Conservation (phyloP, 768 basidiomycete species). For the Termitomyces sp. region DNA sequence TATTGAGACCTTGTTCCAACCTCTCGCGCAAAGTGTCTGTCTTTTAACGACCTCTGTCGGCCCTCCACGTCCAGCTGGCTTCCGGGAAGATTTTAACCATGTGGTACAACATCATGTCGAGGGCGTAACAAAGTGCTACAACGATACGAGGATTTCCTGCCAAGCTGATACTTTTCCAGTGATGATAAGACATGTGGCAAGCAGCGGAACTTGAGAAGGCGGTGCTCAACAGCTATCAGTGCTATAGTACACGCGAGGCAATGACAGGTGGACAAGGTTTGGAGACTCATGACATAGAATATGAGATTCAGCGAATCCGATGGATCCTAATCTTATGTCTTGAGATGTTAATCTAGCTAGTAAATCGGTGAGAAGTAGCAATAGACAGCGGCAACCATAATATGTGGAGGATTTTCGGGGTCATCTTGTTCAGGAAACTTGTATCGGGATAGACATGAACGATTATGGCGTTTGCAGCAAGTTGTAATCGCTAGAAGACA, state of each 20-base stretch:
- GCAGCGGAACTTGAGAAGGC: not conserved
- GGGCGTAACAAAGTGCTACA: not conserved
- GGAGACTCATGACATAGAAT: not conserved
- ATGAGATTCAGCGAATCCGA: not conserved
- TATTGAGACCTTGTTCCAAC: not conserved
- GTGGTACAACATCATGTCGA: not conserved
- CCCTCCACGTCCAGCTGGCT: not conserved
- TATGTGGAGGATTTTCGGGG: not conserved
- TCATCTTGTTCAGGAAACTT: not conserved
- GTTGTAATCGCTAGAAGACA: not conserved
- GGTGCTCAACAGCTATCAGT: not conserved
- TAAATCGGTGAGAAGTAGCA: not conserved
- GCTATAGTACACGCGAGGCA: not conserved
- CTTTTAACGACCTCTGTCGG: not conserved
- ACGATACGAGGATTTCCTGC: not conserved
- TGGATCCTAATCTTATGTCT: not conserved
- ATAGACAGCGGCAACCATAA: not conserved
- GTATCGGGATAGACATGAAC: not conserved
- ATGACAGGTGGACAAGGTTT: not conserved
- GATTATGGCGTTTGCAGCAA: not conserved
- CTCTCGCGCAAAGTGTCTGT: not conserved
- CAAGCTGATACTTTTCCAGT: not conserved
- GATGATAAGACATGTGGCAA: not conserved
- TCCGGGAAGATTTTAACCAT: not conserved
- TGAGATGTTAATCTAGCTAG: not conserved